phyloP scores from a whole-genome alignment of 1,284 basidiomycete species.

The Ganoderma multipileum region DNA sequence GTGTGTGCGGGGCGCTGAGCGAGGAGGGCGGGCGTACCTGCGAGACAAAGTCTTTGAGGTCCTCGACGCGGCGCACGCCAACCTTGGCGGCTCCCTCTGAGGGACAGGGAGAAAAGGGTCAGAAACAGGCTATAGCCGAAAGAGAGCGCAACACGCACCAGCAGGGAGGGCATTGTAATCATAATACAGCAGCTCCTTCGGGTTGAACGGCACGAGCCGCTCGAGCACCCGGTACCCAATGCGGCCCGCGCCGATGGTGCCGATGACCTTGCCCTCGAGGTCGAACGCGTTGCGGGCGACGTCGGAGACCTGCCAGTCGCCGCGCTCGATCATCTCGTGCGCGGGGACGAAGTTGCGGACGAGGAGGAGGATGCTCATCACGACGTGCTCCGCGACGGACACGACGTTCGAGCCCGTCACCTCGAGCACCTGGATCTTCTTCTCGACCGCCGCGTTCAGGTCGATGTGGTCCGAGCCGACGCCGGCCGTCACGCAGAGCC shows the following conservation, averaged over 20 bases:
- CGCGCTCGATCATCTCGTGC: conserved; percentile 85
- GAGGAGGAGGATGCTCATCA: conserved; percentile 85
- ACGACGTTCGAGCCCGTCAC: conserved; percentile 70
- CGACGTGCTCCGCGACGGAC: conserved; percentile 90
- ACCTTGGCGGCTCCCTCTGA: conserved; percentile 74
- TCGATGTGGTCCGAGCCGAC: conserved; percentile 97
- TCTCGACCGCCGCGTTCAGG: conserved; percentile 86
- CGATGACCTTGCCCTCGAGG: conserved; percentile 90
- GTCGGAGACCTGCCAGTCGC: conserved; percentile 87
- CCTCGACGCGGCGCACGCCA: conserved; percentile 79
- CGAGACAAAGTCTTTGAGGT: conserved; percentile 86
- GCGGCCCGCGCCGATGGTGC: conserved; percentile 87
- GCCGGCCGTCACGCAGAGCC: conserved; percentile 92
- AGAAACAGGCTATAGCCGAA: background rate
- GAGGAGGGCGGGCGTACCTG: conserved; percentile 41
- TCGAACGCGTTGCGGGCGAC: conserved; percentile 87
- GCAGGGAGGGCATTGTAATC: conserved; percentile 86
- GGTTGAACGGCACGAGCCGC: conserved; percentile 86
- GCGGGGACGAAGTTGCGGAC: conserved; percentile 89
- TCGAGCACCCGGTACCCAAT: conserved; percentile 93
- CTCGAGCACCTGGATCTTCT: conserved; percentile 70
- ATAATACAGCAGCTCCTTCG: conserved; percentile 93
- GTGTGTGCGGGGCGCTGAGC: background rate
- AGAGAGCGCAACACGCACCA: conserved; percentile 44
- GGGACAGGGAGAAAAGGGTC: conserved; percentile 50